Percentiles rank a stretch among this genome's conserved stretches.
phyloP scores from a whole-genome alignment of 345 rosid species.

The Salix brachista region DNA sequence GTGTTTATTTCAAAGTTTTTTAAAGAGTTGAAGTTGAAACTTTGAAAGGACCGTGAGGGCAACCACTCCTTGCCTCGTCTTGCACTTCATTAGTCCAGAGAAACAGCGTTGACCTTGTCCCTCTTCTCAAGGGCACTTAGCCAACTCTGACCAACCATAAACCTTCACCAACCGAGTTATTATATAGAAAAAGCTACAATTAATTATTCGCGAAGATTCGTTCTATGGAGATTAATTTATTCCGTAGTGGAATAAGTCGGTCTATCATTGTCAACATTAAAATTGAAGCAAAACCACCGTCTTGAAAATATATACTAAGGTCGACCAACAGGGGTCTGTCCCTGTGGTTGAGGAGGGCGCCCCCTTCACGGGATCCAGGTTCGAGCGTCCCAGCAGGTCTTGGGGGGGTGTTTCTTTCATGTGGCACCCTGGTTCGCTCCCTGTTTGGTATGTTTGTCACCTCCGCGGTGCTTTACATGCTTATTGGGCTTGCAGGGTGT shows the following conservation, averaged over 20 bases:
- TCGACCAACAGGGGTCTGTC: too few species aligned
- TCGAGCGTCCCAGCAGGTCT: too few species aligned
- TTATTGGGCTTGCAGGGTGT: too few species aligned
- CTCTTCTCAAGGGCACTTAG: conserved; percentile 6
- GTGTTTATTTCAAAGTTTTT: conserved; percentile 5
- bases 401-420: too few species aligned
- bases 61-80: conserved; percentile 5
- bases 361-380: too few species aligned
- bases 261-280: conserved; percentile 10
- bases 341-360: too few species aligned
- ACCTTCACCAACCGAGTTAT: conserved; percentile 16
- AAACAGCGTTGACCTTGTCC: conserved; percentile 23
- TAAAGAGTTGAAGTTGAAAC: neutral
- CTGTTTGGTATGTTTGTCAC: too few species aligned
- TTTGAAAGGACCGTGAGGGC: neutral
- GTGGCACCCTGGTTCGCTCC: too few species aligned
- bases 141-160: conserved; percentile 17
- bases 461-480: too few species aligned
- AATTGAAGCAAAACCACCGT: conserved; percentile 6
- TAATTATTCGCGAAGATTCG: neutral
- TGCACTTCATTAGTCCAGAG: conserved; percentile 7
- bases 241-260: conserved; percentile 6
- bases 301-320: neutral
- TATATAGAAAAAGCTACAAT: neutral
- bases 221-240: neutral